These are phyloP conservation scores for Drechslerella dactyloides DNA, from an alignment of 2,329 filamentous ascomycete genomes.

Conservation along the genomic window DNA sequence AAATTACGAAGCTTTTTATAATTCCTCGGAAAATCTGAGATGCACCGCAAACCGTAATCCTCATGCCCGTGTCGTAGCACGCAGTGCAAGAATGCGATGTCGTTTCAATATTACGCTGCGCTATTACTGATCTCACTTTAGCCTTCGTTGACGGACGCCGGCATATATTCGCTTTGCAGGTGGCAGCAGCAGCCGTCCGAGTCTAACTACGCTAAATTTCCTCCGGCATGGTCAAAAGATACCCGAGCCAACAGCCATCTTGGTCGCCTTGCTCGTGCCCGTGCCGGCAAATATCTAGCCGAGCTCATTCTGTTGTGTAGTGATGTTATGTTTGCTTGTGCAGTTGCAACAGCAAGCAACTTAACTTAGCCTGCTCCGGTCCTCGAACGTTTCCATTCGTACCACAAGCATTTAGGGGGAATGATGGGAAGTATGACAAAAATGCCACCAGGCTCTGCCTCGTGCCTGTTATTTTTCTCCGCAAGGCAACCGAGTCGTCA, in stretches of 20 bases:
- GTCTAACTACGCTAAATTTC: conserved; percentile 16
- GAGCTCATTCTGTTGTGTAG: conserved; percentile 33
- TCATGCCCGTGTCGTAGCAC: conserved; percentile 9
- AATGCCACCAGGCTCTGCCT: conserved; percentile 26
- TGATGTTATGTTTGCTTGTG: conserved; percentile 15
- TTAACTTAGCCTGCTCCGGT: neutral
- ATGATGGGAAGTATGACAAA: conserved; percentile 1
- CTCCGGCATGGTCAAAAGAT: neutral
- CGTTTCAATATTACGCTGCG: conserved; percentile 47
- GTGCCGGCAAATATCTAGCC: conserved; percentile 45
- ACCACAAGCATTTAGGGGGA: neutral
- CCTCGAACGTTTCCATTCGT: neutral
- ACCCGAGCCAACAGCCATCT: too few species aligned
- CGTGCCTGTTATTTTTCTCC: conserved; percentile 24
- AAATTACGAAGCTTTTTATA: conserved; percentile 11
- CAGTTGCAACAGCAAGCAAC: neutral
- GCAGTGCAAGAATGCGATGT: conserved; percentile 24
- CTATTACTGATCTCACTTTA: conserved; percentile 50
- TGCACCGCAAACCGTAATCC: conserved; percentile 5
- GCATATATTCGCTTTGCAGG: conserved; percentile 8
- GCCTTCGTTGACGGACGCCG: neutral
- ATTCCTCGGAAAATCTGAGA: conserved; percentile 9
- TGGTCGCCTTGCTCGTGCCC: conserved; percentile 23
- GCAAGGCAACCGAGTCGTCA: conserved; percentile 46
- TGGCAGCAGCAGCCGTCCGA: conserved; percentile 17